Evolutionary conservation across 495 filamentous ascomycete species (phyloP).

Genomic region (Penicillium nucicola): DNA sequence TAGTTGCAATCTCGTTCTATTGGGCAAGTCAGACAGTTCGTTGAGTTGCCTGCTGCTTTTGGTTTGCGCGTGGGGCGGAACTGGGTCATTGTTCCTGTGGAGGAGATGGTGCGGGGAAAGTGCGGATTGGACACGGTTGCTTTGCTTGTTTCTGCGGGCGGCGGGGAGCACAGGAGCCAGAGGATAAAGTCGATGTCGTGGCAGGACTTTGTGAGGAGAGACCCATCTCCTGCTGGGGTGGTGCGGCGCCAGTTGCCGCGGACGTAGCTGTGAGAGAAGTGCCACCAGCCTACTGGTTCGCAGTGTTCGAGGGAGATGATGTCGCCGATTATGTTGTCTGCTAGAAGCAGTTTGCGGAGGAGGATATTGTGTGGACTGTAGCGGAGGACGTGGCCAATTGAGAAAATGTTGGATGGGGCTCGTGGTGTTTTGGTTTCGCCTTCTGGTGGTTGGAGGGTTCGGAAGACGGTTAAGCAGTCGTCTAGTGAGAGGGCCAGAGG

Average conservation of each 20-base stretch:
- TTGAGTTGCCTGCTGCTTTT: slow-evolving; percentile 63
- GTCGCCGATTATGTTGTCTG: slow-evolving; percentile 73
- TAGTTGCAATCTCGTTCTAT: slow-evolving; percentile 72
- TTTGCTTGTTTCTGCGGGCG: slow-evolving; percentile 16
- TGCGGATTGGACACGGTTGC: slow-evolving; percentile 49
- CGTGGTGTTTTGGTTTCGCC: neutral
- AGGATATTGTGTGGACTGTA: slow-evolving; percentile 91
- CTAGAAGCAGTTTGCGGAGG: slow-evolving; percentile 71
- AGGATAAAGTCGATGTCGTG: slow-evolving; percentile 90
- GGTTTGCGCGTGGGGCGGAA: slow-evolving; percentile 77
- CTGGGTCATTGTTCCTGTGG: slow-evolving; percentile 59
- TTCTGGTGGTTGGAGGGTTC: slow-evolving; percentile 39
- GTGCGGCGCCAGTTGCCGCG: slow-evolving; percentile 90
- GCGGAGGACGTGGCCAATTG: slow-evolving; percentile 74
- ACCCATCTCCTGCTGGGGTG: slow-evolving; percentile 46
- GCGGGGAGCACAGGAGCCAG: slow-evolving; percentile 61
- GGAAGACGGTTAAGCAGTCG: slow-evolving; percentile 73
- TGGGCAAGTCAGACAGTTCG: slow-evolving; percentile 83
- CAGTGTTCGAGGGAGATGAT: slow-evolving; percentile 83
- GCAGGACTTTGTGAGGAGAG: slow-evolving; percentile 88
- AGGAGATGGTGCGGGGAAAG: slow-evolving; percentile 69
- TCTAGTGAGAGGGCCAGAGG: slow-evolving; percentile 75
- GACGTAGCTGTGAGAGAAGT: slow-evolving; percentile 92
- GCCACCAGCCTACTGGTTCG: slow-evolving; percentile 95
- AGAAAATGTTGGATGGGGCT: slow-evolving; percentile 52